Evolutionary conservation across 2,329 filamentous ascomycete genomes (phyloP), one percentile per base, ranked within the genome.

Genomic region (Fusarium brachygibbosum): DNA sequence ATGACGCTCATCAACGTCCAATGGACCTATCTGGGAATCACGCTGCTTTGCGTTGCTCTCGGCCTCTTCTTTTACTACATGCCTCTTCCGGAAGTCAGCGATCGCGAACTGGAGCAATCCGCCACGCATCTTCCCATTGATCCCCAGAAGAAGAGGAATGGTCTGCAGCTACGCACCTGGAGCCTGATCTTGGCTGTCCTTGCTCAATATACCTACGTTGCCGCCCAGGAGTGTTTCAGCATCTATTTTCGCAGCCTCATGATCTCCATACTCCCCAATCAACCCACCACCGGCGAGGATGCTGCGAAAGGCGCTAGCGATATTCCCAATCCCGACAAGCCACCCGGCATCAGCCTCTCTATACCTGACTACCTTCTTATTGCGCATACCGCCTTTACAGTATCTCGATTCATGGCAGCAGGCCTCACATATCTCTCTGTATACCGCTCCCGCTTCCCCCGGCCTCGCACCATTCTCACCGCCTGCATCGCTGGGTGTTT

Each of bases 11-110:
- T 92, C 66, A 89, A 91, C 64, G 91, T 95, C 3, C 93, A 96
- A 78, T 97, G 91, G 91, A 92, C 92, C 0, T 96, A 96, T 72
- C 85, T 96, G n/a, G 91, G 90, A 57, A 91, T 95, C 64, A 93
- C 92, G 0, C 83, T 91, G 25, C 90, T 94, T 58, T 92, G 91
- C 60, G 91, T 91, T 53, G 82, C 87, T 5, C 83, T 97, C 4
- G 91, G 89, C 0, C 80, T 91, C 5, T 87, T 91, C 75, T 90
- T 91, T 76, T 91, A 87, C 75, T 91, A 91, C 72, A 88, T 90
- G 83, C 88, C 88, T 1, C 79, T 91, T 4, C 88, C 88, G 1
- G 89, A 90, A 68, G 84, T 88, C 11, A 84, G 81, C 35, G 87
- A 89, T 66, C 77, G 79, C 19, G 87, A 88, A 64, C 82, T 89